Base-by-base conservation (phyloP, 2,329 filamentous ascomycete genomes). In the Macrophomina pseudophaseolina region DNA sequence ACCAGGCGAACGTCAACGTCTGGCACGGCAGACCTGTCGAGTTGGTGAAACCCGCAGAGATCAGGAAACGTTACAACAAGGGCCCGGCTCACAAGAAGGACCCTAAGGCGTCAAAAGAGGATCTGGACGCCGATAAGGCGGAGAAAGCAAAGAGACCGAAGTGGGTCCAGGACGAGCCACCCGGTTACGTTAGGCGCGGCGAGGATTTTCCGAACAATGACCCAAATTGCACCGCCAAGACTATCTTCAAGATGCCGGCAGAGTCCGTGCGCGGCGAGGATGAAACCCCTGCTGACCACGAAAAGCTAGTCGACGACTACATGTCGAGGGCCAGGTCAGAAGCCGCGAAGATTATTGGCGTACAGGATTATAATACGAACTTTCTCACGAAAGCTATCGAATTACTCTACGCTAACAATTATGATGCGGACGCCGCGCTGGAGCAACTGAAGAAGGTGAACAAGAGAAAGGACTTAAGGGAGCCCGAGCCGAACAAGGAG, bases 11-110 rank as follows among this genome's bases (percentile, higher is more conserved):
- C 71, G 91, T 97, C 40, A 83, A 87, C 58, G 85, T 91, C 5
- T 99, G 95, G 95, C 90, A 90, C 65, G 95, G 94, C 5, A 88
- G 88, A 64, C 90, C 93, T 0, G 90, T 98, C n/a, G 86, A 97
- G 77, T 91, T 97, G 67, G 92, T 97, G 69, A 97, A 97, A 76
- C 89, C 93, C 4, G 84, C 89, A 0, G 94, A 98, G 74, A 88
- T 90, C 71, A 97, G 94, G 80, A 96, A 90, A 80, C 89, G 88
- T 69, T 89, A 87, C 71, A 78, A 86, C 72, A 90, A 90, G 74
- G 81, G 82, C 51, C 80, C 83, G 16, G 81, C 82, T 62, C 86
- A 89, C 67, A 93, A 93, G 76, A 94, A 92, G 74, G 90, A 93
- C 67, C 83, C 86, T 44, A 95, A 94, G 72, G 80, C 90, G 52